Evolutionary conservation across 345 rosid genomes (phyloP).

Genomic region (Trapa bicornis): DNA sequence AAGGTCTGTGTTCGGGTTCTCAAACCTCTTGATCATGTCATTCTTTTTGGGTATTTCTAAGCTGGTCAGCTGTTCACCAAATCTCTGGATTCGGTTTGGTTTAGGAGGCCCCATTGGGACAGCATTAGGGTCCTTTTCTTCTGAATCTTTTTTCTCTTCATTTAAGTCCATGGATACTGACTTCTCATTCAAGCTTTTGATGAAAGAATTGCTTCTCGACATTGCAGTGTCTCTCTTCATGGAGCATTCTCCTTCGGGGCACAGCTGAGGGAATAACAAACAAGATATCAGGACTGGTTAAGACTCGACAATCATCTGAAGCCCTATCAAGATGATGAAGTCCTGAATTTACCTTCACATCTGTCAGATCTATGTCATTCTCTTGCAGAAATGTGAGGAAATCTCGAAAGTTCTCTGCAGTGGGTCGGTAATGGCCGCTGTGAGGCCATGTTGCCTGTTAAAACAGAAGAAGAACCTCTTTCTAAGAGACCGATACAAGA

Average conservation of each 20-base stretch:
- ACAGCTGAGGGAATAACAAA: conserved; percentile 26
- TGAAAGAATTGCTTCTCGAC: conserved; percentile 44
- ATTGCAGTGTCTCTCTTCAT: conserved; percentile 27
- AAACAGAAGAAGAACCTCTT: neutral
- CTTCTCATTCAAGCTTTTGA: conserved; percentile 29
- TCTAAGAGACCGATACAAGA: neutral
- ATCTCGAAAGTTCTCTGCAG: conserved; percentile 68
- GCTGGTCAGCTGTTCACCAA: conserved; percentile 21
- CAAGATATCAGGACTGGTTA: neutral
- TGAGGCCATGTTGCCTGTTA: conserved; percentile 90
- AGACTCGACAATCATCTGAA: neutral
- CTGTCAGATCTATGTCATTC: conserved; percentile 62
- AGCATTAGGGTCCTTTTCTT: conserved; percentile 19
- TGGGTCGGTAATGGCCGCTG: conserved; percentile 23
- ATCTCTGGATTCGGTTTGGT: conserved; percentile 10
- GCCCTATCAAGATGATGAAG: neutral
- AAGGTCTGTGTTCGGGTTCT: conserved; percentile 13
- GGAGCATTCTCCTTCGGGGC: conserved; percentile 36
- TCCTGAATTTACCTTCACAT: conserved; percentile 45
- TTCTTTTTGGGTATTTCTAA: conserved; percentile 34
- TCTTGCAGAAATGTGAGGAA: conserved; percentile 58
- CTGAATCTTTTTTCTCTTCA: conserved; percentile 16
- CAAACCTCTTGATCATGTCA: conserved; percentile 19
- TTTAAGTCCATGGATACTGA: conserved; percentile 21
- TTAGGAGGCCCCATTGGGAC: conserved; percentile 11